phyloP scores from a whole-genome alignment of 495 filamentous ascomycete genomes.

The Diplogelasinospora grovesii region DNA sequence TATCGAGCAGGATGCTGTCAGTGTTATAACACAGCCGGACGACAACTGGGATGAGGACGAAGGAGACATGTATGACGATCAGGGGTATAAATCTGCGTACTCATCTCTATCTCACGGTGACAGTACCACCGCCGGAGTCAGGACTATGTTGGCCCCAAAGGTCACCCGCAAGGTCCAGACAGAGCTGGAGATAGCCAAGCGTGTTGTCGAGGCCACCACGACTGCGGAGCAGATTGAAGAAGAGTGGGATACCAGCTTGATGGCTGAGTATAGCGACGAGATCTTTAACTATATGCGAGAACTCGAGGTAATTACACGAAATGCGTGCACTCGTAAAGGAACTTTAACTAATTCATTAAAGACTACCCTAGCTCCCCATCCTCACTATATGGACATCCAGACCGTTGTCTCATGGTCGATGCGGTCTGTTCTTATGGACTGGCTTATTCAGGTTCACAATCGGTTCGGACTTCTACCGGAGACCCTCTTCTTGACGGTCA shows the following conservation, averaged over 20 bases:
- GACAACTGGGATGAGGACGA: constrained; percentile 75
- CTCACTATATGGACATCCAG: constrained; percentile 94
- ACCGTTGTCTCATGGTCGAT: constrained; percentile 98
- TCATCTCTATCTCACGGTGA: constrained; percentile 68
- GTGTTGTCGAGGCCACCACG: constrained; percentile 54
- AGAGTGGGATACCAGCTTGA: constrained; percentile 97
- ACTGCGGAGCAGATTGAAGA: constrained; percentile 63
- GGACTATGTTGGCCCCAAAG: constrained; percentile 66
- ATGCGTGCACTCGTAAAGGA: constrained; percentile 13
- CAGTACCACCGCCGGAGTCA: constrained; percentile 66
- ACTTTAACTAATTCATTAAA: constrained; percentile 30
- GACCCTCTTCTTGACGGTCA: constrained; percentile 87
- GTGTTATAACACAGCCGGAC: constrained; percentile 55
- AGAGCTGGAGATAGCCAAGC: constrained; percentile 65
- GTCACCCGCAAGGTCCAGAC: constrained; percentile 52
- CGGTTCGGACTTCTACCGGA: constrained; percentile 89
- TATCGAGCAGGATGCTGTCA: constrained; percentile 11
- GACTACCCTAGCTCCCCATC: constrained; percentile 74
- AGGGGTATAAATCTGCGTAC: constrained; percentile 71
- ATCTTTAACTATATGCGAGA: constrained; percentile 88
- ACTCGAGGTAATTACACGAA: constrained; percentile 64
- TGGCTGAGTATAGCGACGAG: constrained; percentile 90
- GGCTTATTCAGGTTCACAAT: constrained; percentile 91
- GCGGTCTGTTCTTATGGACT: constrained; percentile 96
- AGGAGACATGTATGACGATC: constrained; percentile 71